Evolutionary conservation across 768 basidiomycete genomes (phyloP), one percentile per base, ranked within the genome.

Genomic region (Suillus luteus): DNA sequence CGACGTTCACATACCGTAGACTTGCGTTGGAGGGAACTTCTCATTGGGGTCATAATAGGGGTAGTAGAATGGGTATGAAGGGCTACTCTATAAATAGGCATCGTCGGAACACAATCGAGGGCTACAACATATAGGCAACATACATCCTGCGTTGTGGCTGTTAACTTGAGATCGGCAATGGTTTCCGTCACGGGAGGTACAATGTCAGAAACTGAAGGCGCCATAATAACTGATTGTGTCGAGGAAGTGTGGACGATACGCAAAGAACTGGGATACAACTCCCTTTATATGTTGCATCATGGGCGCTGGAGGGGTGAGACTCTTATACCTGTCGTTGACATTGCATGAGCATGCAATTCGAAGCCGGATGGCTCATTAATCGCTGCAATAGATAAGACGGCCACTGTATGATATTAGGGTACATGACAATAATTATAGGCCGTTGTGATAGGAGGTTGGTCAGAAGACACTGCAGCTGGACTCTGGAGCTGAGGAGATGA

Each of bases 11-110:
- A 19, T 14, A 68, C 66, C 61, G 10, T 68, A 63, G 43, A 82
- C 69, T 64, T 85, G 72, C 27, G 77, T 80, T 15, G 81, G 81
- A 65, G 81, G 79, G 67, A 80, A 85, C 64, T 84, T 85, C 76
- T 85, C 83, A 41, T 73, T 68, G 0, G 73, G 66, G 62, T 85
- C 81, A 67, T 75, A 83, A 68, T 80, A 70, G 7, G 83, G 85
- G 43, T 71, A 77, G 72, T 85, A 85, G 69, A 76, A 80, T 1
- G 84, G 83, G 66, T 85, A 82, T 11, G 81, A 77, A 19, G 80
- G 77, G 0, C 76, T 81, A 63, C 81, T 71, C 73, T 75, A 61
- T 62, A 31, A 54, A 33, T 19, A 35, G 1, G 33, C 33, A n/a
- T 43, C 24, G 12, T 48, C 22, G 1, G 19, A 8, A 37, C 14